A percentile compares a stretch with the other conserved stretches of the same genome.
Conservation (phyloP, 495 filamentous ascomycete species). For the Stereocaulon alpinum region DNA sequence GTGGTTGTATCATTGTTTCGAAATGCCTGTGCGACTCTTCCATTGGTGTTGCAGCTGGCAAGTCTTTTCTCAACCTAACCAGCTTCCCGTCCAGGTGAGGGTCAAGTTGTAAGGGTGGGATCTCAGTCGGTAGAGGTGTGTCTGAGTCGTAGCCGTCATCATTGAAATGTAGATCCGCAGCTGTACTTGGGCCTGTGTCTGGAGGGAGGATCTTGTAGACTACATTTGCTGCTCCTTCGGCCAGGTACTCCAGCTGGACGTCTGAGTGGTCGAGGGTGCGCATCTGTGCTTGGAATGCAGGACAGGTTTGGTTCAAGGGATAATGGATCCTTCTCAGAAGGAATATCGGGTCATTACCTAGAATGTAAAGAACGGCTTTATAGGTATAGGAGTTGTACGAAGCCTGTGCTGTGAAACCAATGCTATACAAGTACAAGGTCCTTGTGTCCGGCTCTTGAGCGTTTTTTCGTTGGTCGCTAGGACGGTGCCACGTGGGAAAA, state of each 20-base stretch:
- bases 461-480: too few species aligned
- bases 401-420: too few species aligned
- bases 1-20: slow-evolving; percentile 43
- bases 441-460: too few species aligned
- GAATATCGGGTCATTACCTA: too few species aligned
- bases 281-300: neutral
- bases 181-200: slow-evolving; percentile 11
- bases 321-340: too few species aligned
- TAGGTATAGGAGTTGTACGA: too few species aligned
- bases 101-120: slow-evolving; percentile 17
- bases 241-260: slow-evolving; percentile 38
- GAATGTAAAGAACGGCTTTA: too few species aligned
- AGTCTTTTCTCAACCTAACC: slow-evolving; percentile 56
- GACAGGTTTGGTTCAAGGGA: too few species aligned
- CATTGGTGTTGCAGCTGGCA: slow-evolving; percentile 43
- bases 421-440: too few species aligned
- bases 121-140: slow-evolving; percentile 23
- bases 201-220: slow-evolving; percentile 49
- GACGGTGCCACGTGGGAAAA: too few species aligned
- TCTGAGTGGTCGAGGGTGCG: slow-evolving; percentile 5
- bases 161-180: slow-evolving; percentile 10
- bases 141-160: slow-evolving; percentile 19
- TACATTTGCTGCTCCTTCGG: slow-evolving; percentile 63
- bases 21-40: slow-evolving; percentile 47
- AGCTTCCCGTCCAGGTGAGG: slow-evolving; percentile 36